These are phyloP conservation scores for Argentina anserina DNA, from an alignment of 306 rosid genomes.

Conservation along the genomic window DNA sequence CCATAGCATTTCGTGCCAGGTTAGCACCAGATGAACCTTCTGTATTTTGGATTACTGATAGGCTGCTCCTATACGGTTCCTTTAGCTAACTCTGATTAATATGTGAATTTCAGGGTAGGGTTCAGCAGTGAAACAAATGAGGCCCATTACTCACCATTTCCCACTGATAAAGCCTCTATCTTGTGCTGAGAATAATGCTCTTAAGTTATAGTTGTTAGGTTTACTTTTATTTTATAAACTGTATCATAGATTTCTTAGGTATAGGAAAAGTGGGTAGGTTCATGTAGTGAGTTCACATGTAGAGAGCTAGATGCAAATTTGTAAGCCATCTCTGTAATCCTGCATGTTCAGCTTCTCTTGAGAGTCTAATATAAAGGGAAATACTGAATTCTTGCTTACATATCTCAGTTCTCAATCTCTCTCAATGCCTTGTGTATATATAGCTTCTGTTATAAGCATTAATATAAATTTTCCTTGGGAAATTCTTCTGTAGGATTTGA, in stretches of 20 bases:
- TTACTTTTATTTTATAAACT: neutral
- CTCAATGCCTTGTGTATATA: neutral
- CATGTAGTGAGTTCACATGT: neutral
- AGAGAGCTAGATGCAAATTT: neutral
- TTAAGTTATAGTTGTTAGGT: neutral
- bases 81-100: neutral
- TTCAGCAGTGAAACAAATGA: neutral
- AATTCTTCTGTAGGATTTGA: neutral
- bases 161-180: neutral
- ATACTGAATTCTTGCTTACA: neutral
- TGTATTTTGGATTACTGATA: neutral
- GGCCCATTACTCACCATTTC: neutral
- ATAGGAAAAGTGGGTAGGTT: neutral
- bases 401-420: neutral
- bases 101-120: neutral
- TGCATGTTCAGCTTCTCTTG: neutral
- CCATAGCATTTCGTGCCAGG: neutral
- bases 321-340: neutral
- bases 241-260: neutral
- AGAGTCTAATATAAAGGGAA: neutral
- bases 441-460: neutral
- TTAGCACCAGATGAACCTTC: neutral
- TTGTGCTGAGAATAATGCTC: neutral
- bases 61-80: neutral
- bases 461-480: neutral